Percentiles rank a stretch among this genome's conserved stretches.
Evolutionary conservation across 768 basidiomycete species (phyloP).

Genomic region (Trichaptum fuscoviolaceum): DNA sequence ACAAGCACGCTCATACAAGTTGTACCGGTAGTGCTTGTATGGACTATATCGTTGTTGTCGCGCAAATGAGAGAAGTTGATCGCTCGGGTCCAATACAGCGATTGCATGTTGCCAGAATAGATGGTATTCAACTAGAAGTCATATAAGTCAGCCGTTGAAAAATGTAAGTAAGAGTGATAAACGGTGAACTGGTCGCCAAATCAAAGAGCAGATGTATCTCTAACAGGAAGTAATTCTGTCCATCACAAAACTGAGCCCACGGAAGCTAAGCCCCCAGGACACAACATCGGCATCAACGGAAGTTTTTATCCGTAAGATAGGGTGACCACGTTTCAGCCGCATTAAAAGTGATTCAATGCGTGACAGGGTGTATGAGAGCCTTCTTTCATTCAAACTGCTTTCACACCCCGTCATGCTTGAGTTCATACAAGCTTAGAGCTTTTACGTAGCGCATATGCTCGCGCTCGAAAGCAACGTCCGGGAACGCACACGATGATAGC

Average conservation of each 20-base stretch:
- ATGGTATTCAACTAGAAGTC: slow-evolving; percentile 56
- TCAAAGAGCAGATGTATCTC: neutral
- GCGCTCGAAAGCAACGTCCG: neutral
- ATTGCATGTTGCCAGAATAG: slow-evolving; percentile 67
- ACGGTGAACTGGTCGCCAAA: neutral
- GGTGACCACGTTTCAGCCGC: slow-evolving; percentile 1
- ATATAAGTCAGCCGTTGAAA: slow-evolving; percentile 15
- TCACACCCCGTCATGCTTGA: neutral
- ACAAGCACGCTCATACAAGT: slow-evolving; percentile 51
- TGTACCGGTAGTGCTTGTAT: slow-evolving; percentile 54
- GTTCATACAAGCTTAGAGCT: neutral
- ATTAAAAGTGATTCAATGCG: neutral
- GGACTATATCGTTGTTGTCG: slow-evolving; percentile 29
- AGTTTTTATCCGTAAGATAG: neutral
- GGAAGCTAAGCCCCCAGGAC: neutral
- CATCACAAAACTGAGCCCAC: neutral
- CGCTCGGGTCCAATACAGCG: slow-evolving; percentile 55
- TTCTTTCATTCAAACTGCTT: slow-evolving; percentile 1
- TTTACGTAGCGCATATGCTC: neutral
- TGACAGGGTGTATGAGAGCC: neutral
- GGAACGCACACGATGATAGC: neutral
- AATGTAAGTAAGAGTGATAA: neutral
- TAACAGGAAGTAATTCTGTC: neutral
- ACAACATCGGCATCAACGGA: neutral
- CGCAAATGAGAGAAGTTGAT: slow-evolving; percentile 29